phyloP scores from a whole-genome alignment of 345 rosid genomes.

The Mangifera indica region DNA sequence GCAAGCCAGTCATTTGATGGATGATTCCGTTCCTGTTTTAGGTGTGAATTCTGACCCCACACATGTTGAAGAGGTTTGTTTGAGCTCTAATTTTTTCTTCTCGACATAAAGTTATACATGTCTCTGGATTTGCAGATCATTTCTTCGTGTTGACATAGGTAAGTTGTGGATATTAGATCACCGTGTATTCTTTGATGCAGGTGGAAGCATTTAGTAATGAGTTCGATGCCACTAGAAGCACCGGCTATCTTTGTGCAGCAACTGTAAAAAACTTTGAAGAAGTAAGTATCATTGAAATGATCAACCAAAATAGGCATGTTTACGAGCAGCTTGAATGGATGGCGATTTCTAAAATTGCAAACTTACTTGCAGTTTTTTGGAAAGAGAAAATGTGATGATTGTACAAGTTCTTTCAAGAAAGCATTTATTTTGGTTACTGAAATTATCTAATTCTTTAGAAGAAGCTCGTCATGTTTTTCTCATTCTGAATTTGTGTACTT shows the following conservation, averaged over 20 bases:
- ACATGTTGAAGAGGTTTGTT: conserved; percentile 63
- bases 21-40: conserved; percentile 67
- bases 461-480: neutral
- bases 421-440: neutral
- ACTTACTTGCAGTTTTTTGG: neutral
- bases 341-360: neutral
- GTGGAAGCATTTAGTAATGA: conserved; percentile 59
- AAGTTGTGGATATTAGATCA: conserved; percentile 4
- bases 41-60: conserved; percentile 98
- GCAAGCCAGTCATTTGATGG: conserved; percentile 81
- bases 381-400: neutral
- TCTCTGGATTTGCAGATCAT: neutral
- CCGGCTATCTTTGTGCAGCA: conserved; percentile 86
- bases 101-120: neutral
- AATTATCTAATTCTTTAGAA: neutral
- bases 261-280: conserved; percentile 76
- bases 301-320: neutral
- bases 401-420: neutral
- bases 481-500: neutral
- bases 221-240: conserved; percentile 87
- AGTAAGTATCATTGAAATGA: conserved; percentile 34
- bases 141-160: neutral
- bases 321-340: neutral
- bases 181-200: conserved; percentile 32
- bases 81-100: neutral